phyloP scores from a whole-genome alignment of 345 rosid species.

The Melastoma malabathricum region DNA sequence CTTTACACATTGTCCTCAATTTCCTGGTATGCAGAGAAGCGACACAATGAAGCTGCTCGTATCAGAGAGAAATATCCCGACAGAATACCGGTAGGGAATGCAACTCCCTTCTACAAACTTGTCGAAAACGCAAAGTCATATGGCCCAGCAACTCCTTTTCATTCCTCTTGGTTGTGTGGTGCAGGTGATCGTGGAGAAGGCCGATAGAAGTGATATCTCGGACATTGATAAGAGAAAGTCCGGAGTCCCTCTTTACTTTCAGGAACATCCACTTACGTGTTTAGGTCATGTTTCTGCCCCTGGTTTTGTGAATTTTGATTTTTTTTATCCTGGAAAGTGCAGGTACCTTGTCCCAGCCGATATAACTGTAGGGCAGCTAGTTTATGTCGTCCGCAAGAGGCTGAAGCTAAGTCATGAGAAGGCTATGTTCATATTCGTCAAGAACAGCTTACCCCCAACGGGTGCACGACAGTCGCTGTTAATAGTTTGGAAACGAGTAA shows the following conservation, averaged over 20 bases:
- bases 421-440: slow-evolving; percentile 60
- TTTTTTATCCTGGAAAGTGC: slow-evolving; percentile 6
- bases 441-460: slow-evolving; percentile 50
- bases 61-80: slow-evolving; percentile 88
- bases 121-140: not conserved
- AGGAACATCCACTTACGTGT: not conserved
- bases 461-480: slow-evolving; percentile 18
- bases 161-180: not conserved
- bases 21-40: slow-evolving; percentile 33
- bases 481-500: too few species aligned
- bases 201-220: slow-evolving; percentile 78
- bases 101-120: not conserved
- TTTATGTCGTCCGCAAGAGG: slow-evolving; percentile 68
- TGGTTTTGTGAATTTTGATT: not conserved
- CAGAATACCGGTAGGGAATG: slow-evolving; percentile 57
- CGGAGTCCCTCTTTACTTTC: slow-evolving; percentile 13
- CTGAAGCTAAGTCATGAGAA: slow-evolving; percentile 60
- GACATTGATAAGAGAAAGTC: slow-evolving; percentile 94
- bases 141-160: too few species aligned
- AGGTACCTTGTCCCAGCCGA: slow-evolving; percentile 75
- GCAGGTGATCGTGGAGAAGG: slow-evolving; percentile 90
- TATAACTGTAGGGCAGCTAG: slow-evolving; percentile 61
- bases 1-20: not conserved
- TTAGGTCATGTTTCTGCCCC: not conserved
- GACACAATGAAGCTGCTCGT: slow-evolving; percentile 74